Evolutionary conservation across 495 filamentous ascomycete species (phyloP).

Genomic region (Daldinia vernicosa): DNA sequence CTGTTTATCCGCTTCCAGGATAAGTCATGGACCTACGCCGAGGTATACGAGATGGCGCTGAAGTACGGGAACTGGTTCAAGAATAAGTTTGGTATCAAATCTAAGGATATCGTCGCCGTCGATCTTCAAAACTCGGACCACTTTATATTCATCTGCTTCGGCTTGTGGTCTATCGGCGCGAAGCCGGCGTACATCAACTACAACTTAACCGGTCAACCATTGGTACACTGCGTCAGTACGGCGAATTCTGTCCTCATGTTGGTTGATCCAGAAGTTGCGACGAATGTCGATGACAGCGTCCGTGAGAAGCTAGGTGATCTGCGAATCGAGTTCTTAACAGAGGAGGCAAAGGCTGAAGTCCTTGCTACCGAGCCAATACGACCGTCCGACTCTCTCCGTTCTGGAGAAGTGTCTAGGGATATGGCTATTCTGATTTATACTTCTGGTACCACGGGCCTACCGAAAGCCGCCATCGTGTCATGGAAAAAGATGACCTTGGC

Average conservation of each 20-base stretch:
- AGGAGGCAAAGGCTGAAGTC: slow-evolving; percentile 70
- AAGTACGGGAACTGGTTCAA: slow-evolving; percentile 87
- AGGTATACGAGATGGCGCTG: slow-evolving; percentile 77
- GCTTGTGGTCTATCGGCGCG: slow-evolving; percentile 88
- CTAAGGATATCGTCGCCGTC: slow-evolving; percentile 85
- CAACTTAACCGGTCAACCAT: slow-evolving; percentile 78
- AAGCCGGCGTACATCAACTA: slow-evolving; percentile 96
- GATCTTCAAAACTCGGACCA: slow-evolving; percentile 87
- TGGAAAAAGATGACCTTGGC: slow-evolving; percentile 73
- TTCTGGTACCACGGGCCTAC: slow-evolving; percentile 87
- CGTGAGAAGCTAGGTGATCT: slow-evolving; percentile 55
- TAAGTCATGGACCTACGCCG: slow-evolving; percentile 78
- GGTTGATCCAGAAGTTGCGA: slow-evolving; percentile 73
- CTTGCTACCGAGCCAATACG: slow-evolving; percentile 65
- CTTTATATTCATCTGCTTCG: slow-evolving; percentile 85
- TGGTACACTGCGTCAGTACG: slow-evolving; percentile 80
- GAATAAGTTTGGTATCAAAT: slow-evolving; percentile 70
- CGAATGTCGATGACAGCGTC: slow-evolving; percentile 58
- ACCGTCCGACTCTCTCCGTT: slow-evolving; percentile 68
- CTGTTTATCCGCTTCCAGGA: slow-evolving; percentile 80
- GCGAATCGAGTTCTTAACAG: slow-evolving; percentile 68
- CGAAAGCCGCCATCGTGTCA: slow-evolving; percentile 86
- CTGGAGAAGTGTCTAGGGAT: slow-evolving; percentile 59
- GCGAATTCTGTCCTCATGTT: slow-evolving; percentile 76
- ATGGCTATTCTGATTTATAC: slow-evolving; percentile 86